These are phyloP conservation scores for Porogramme epimiltina DNA, from an alignment of 1,284 basidiomycete species.

Conservation along the genomic window DNA sequence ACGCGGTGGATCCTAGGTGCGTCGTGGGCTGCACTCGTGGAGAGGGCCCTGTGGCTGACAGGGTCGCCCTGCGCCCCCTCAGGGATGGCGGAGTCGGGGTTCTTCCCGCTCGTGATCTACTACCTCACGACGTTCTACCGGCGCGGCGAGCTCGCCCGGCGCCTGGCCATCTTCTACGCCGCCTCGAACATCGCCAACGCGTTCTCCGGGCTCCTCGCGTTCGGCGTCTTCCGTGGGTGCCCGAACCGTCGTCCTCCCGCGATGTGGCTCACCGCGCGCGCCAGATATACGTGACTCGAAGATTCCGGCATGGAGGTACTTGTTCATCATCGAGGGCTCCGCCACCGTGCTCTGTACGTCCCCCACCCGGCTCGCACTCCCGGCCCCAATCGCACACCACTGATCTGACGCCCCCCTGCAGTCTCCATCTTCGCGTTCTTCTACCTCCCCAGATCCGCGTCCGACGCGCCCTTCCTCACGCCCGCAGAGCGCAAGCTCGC, in stretches of 20 bases:
- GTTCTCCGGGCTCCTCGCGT: conserved; percentile 22
- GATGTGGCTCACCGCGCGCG: background rate
- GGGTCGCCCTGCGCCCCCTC: too few relatives aligned
- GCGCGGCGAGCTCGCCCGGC: conserved; percentile 39
- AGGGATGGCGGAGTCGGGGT: conserved; percentile 50
- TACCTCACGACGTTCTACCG: conserved; percentile 42
- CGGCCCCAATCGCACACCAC: background rate
- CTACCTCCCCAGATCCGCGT: conserved; percentile 41
- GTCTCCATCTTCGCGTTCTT: conserved; percentile 42
- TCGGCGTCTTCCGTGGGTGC: conserved; percentile 16
- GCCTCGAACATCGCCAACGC: conserved; percentile 38
- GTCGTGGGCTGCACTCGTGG: too few relatives aligned
- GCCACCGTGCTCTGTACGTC: conserved; percentile 10
- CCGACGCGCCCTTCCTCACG: conserved; percentile 44
- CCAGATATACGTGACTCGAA: conserved; percentile 10
- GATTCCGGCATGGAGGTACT: conserved; percentile 28
- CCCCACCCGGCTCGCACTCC: too few relatives aligned
- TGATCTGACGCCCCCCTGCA: background rate
- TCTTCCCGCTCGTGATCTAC: conserved; percentile 60
- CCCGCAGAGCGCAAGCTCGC: conserved; percentile 46
- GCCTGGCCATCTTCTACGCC: conserved; percentile 37
- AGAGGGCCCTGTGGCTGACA: too few relatives aligned
- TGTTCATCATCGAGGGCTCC: conserved; percentile 42
- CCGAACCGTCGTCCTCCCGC: background rate
- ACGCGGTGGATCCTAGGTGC: conserved; percentile 31